Percentiles rank a stretch among this genome's conserved stretches.
phyloP scores from a whole-genome alignment of 495 filamentous ascomycete genomes.

The Glutinoglossum americanum region DNA sequence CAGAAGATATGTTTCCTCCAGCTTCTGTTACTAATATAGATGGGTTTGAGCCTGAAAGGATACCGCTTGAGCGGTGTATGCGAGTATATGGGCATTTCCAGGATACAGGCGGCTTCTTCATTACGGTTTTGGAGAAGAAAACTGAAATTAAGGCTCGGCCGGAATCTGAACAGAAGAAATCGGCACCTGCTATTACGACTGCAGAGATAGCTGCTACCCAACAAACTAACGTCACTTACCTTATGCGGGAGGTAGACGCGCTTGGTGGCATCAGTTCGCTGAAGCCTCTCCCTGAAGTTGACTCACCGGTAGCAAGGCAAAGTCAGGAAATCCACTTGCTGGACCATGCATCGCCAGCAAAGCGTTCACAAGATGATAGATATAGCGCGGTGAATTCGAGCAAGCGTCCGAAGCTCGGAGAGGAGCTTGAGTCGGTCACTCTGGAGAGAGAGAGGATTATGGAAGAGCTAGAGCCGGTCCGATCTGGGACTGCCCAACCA shows the following conservation, averaged over 20 bases:
- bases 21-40: constrained; percentile 14
- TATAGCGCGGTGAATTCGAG: neutral
- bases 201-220: neutral
- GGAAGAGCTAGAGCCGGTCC: neutral
- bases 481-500: neutral
- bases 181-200: neutral
- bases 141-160: constrained; percentile 69
- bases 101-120: constrained; percentile 95
- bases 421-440: neutral
- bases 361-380: neutral
- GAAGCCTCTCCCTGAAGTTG: too few species aligned
- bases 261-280: neutral
- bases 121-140: constrained; percentile 79
- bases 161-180: constrained; percentile 39
- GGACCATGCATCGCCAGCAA: neutral
- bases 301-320: too few species aligned
- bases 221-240: neutral
- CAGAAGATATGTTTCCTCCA: constrained; percentile 68
- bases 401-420: neutral
- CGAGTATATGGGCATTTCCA: constrained; percentile 86
- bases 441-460: too few species aligned
- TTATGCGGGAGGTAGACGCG: neutral
- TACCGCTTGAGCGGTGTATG: constrained; percentile 81
- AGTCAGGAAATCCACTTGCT: neutral
- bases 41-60: constrained; percentile 21